Evolutionary conservation across 306 rosid species (phyloP).

Genomic region (Cucurbita moschata): DNA sequence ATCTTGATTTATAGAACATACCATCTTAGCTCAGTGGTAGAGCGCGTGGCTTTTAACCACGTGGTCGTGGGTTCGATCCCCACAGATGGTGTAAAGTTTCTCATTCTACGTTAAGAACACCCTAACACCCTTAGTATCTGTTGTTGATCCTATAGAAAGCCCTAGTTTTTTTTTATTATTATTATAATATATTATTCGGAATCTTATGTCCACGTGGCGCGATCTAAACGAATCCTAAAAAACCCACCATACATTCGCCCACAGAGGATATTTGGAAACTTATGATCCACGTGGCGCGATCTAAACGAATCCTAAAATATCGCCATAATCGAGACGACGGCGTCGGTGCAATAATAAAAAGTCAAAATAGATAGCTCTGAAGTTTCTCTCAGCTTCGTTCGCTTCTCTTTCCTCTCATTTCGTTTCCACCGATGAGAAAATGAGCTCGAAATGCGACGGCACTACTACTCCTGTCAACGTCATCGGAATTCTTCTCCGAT

Average conservation of each 20-base stretch:
- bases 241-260: not conserved
- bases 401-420: not conserved
- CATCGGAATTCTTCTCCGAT: slow-evolving; percentile 22
- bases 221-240: not conserved
- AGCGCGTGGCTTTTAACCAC: no score
- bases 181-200: not conserved
- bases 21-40: no score
- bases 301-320: not conserved
- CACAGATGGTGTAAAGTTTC: no score
- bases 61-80: no score
- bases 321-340: not conserved
- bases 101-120: no score
- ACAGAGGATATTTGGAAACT: not conserved
- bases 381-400: not conserved
- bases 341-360: not conserved
- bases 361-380: not conserved
- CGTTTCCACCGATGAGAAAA: slow-evolving; percentile 23
- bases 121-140: no score
- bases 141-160: not conserved
- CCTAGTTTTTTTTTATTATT: no score
- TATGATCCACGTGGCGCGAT: not conserved
- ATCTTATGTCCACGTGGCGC: not conserved
- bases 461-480: slow-evolving; percentile 11
- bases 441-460: slow-evolving; percentile 21
- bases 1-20: no score